phyloP scores from a whole-genome alignment of 23 red algal genomes.

The Porphyridium purpureum region DNA sequence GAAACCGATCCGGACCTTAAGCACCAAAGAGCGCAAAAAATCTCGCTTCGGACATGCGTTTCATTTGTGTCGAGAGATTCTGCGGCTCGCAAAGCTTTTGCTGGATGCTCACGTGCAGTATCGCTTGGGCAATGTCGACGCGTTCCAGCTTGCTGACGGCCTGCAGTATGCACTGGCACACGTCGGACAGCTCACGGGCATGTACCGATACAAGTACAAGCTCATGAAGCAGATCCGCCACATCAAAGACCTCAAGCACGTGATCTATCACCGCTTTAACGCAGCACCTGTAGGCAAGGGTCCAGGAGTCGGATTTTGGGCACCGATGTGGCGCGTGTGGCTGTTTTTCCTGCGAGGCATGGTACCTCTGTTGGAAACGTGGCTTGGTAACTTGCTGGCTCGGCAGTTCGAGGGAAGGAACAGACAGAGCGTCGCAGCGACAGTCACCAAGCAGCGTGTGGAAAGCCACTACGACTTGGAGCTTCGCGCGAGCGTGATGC shows the following conservation, averaged over 20 bases:
- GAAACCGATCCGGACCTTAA: conserved; percentile 89
- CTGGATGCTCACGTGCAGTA: conserved; percentile 95
- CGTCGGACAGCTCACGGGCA: conserved; percentile 91
- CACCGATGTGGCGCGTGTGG: conserved; percentile 89
- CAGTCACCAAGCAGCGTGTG: conserved; percentile 84
- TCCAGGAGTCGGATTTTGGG: conserved; percentile 84
- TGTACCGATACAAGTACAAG: conserved; percentile 99
- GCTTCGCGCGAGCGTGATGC: conserved; percentile 65
- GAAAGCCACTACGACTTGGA: conserved; percentile 96
- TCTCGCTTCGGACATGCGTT: conserved; percentile 90
- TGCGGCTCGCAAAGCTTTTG: conserved; percentile 77
- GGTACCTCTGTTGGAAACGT: conserved; percentile 84
- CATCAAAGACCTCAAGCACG: conserved; percentile 95
- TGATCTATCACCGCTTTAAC: conserved; percentile 90
- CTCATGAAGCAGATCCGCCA: conserved; percentile 92
- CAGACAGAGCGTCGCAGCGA: conserved; percentile 58
- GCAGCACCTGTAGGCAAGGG: conserved; percentile 76
- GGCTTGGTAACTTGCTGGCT: conserved; percentile 93
- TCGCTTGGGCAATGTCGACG: conserved; percentile 75
- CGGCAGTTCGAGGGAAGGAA: conserved; percentile 92
- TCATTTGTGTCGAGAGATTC: conserved; percentile 83
- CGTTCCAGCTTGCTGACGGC: conserved; percentile 92
- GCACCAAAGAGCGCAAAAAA: conserved; percentile 94
- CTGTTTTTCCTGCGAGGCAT: conserved; percentile 91
- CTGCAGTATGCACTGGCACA: conserved; percentile 81